Base-by-base conservation (phyloP, 768 basidiomycete species). In the Clavaria fumosa region DNA sequence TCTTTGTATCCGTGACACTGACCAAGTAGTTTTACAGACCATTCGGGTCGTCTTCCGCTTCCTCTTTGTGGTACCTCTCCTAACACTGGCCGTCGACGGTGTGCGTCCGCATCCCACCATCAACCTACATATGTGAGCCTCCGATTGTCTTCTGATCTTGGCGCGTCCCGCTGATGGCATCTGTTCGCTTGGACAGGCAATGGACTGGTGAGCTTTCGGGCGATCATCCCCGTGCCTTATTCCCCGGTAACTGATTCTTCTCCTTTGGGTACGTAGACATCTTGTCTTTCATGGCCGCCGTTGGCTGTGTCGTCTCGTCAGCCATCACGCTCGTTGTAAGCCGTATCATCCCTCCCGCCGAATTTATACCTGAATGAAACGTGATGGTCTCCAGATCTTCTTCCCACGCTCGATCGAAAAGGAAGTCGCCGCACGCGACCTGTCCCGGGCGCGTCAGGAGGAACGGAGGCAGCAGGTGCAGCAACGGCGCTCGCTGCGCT, bases 341-440 rank as follows among this genome's bases (percentile, higher is more conserved):
- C 55, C n/a, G n/a, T n/a, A 20, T 31, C 2, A 21, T 24, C 9
- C 11, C 23, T 23, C 32, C 22, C 23, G 18, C n/a, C 23, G 4
- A 24, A 28, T 26, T 34, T 4, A 17, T 39, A 28, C 34, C 20
- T 32, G 11, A 33, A 11, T 10, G 40, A 34, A 3, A 7, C 37
- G n/a, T n/a, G n/a, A n/a, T n/a, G n/a, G n/a, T 21, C 15, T 6
- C 21, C 43, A 83, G 80, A 79, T 85, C 23, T 86, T 86, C 64
- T 86, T 85, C 60, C 83, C 83, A 37, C 78, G 83, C 27, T 79
- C 77, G 4, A 66, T 78, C 31, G 67, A 78, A 53, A 59, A 66
- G 14, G 79, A 81, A 54, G 75, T 78, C 17, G 61, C 66, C 3
- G 55, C 59, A 3, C 63, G 57, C 18, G 72, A 77, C 34, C 64